These are phyloP conservation scores for Roridomyces roridus DNA, from an alignment of 768 basidiomycete species.

Conservation along the genomic window DNA sequence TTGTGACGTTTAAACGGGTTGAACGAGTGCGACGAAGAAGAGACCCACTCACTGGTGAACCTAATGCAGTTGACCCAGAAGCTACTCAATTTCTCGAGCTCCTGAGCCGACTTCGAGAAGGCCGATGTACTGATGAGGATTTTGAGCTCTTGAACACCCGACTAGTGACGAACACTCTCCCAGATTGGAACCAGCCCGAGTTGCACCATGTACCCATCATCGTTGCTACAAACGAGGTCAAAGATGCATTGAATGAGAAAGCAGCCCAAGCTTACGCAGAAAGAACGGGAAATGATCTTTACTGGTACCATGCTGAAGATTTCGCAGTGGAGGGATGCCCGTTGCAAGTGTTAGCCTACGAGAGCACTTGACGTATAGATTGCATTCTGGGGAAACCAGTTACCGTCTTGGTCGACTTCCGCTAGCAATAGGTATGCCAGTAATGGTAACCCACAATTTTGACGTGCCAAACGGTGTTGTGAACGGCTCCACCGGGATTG, in stretches of 20 bases:
- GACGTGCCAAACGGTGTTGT: constrained; percentile 38
- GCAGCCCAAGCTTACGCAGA: constrained; percentile 32
- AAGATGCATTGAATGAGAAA: constrained; percentile 41
- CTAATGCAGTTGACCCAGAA: constrained; percentile 30
- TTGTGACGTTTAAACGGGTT: constrained; percentile 32
- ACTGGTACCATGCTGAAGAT: constrained; percentile 39
- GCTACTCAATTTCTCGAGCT: constrained; percentile 27
- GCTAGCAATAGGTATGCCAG: constrained; percentile 45
- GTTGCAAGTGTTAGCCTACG: constrained; percentile 12
- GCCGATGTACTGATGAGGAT: constrained; percentile 34
- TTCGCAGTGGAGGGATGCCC: not conserved
- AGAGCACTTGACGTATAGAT: constrained; percentile 3
- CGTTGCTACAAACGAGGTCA: constrained; percentile 39
- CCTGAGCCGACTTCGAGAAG: constrained; percentile 28
- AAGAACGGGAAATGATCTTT: constrained; percentile 7
- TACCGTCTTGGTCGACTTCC: constrained; percentile 39
- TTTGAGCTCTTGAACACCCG: constrained; percentile 19
- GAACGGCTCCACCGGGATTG: not conserved
- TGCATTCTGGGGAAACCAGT: constrained; percentile 34
- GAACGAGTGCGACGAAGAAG: constrained; percentile 3
- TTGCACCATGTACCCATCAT: constrained; percentile 41
- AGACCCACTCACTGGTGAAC: not conserved
- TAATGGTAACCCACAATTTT: constrained; percentile 43
- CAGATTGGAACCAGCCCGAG: not conserved
- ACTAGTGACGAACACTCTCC: not conserved